These are phyloP conservation scores for Meredithiella fracta DNA, from an alignment of 2,329 filamentous ascomycete genomes.

Conservation along the genomic window DNA sequence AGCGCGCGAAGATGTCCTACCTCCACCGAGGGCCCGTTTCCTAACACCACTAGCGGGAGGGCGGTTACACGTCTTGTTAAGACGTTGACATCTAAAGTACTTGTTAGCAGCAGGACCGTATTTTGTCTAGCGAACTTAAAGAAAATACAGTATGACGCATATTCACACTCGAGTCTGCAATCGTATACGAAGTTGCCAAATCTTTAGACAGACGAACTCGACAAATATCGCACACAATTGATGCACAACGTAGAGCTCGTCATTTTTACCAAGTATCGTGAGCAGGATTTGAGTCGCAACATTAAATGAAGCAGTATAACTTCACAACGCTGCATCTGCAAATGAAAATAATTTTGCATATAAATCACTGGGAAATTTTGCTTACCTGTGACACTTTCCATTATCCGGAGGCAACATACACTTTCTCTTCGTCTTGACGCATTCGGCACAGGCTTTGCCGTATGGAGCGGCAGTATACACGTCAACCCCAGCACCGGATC, in stretches of 20 bases:
- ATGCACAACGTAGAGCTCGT: too few species aligned
- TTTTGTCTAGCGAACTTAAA: background rate
- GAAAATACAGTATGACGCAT: background rate
- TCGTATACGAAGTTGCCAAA: too few species aligned
- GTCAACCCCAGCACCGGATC: background rate
- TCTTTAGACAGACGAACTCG: too few species aligned
- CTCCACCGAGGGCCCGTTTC: constrained; percentile 6
- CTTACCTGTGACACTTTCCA: constrained; percentile 22
- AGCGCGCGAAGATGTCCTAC: constrained; percentile 11
- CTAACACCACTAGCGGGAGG: constrained; percentile 9
- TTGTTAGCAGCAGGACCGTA: background rate
- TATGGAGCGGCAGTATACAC: constrained; percentile 21
- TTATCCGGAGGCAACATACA: constrained; percentile 23
- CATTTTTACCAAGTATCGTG: too few species aligned
- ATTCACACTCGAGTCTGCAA: too few species aligned
- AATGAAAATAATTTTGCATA: background rate
- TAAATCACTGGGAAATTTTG: background rate
- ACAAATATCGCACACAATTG: too few species aligned
- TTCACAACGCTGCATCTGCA: too few species aligned
- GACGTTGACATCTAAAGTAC: constrained; percentile 23
- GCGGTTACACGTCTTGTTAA: constrained; percentile 25
- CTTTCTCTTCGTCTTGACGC: constrained; percentile 29
- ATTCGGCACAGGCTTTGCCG: constrained; percentile 27
- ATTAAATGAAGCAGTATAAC: too few species aligned
- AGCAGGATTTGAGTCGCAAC: too few species aligned